phyloP scores from a whole-genome alignment of 345 rosid species.

The Sonneratia alba region DNA sequence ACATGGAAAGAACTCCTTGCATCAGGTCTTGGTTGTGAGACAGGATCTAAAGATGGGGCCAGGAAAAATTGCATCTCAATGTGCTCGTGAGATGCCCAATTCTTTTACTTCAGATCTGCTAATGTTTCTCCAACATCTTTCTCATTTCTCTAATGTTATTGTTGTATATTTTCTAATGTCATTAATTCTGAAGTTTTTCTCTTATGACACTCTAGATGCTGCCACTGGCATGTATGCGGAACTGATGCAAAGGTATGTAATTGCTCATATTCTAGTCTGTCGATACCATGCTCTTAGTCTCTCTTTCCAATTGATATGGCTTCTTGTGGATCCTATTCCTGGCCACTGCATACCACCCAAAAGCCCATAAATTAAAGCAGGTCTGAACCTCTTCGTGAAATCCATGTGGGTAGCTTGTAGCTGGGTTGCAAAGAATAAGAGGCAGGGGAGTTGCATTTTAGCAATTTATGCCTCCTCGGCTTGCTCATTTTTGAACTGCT shows the following conservation, averaged over 20 bases:
- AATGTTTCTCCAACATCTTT: background rate
- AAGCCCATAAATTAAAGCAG: background rate
- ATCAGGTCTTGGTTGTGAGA: constrained; percentile 81
- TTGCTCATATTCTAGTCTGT: background rate
- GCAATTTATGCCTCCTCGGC: background rate
- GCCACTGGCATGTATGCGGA: constrained; percentile 85
- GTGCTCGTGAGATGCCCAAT: constrained; percentile 60
- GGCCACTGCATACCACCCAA: background rate
- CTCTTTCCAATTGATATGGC: no score
- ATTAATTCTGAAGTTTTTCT: background rate
- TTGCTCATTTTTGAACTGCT: background rate
- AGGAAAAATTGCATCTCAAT: constrained; percentile 80
- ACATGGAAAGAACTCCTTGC: constrained; percentile 11
- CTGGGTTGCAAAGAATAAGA: background rate
- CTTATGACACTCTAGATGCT: constrained; percentile 45
- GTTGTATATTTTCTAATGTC: background rate
- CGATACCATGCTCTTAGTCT: no score
- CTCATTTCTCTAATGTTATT: background rate
- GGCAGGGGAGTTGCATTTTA: background rate
- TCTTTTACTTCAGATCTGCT: background rate
- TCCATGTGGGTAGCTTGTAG: background rate
- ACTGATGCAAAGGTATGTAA: constrained; percentile 57
- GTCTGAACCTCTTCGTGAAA: background rate
- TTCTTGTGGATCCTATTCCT: no score
- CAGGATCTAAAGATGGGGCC: constrained; percentile 88